Evolutionary conservation across 768 basidiomycete species (phyloP).

Genomic region (Epithele typhae): DNA sequence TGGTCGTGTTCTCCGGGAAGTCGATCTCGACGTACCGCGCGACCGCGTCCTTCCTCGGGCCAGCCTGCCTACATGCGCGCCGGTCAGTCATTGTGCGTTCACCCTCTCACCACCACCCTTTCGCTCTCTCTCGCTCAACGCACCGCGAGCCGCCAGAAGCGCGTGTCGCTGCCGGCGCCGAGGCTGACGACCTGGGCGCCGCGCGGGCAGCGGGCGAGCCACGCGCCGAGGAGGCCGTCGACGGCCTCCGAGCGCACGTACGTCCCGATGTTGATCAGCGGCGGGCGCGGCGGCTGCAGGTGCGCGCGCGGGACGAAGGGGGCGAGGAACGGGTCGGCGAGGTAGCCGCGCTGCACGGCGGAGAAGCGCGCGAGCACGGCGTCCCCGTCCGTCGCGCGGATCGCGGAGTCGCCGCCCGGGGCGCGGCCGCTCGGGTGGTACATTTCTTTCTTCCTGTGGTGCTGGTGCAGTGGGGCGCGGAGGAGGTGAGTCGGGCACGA

Average conservation of each 20-base stretch:
- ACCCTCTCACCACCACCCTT: too few relatives aligned
- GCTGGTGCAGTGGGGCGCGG: too few relatives aligned
- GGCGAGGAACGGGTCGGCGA: conserved; percentile 70
- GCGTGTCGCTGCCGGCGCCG: conserved; percentile 92
- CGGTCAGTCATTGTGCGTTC: background rate
- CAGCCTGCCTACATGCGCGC: conserved; percentile 41
- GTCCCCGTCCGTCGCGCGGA: conserved; percentile 79
- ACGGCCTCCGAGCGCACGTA: conserved; percentile 79
- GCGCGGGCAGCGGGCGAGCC: conserved; percentile 44
- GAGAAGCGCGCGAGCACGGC: conserved; percentile 82
- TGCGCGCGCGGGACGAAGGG: conserved; percentile 63
- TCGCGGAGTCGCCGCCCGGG: conserved; percentile 52
- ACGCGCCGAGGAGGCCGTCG: conserved; percentile 68
- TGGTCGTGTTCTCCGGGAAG: conserved; percentile 79
- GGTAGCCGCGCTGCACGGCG: conserved; percentile 78
- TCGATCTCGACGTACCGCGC: conserved; percentile 83
- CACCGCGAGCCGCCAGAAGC: conserved; percentile 90
- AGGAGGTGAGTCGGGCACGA: too few relatives aligned
- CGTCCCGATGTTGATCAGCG: conserved; percentile 94
- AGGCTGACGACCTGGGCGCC: conserved; percentile 87
- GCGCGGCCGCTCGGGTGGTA: conserved; percentile 10
- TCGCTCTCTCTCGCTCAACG: conserved; percentile 28
- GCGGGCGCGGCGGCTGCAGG: conserved; percentile 58
- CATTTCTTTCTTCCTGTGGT: too few relatives aligned
- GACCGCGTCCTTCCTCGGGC: conserved; percentile 44